A percentile compares a stretch with the other conserved stretches of the same genome.
Evolutionary conservation across 306 rosid species (phyloP).

Genomic region (Ormosia semicastrata): DNA sequence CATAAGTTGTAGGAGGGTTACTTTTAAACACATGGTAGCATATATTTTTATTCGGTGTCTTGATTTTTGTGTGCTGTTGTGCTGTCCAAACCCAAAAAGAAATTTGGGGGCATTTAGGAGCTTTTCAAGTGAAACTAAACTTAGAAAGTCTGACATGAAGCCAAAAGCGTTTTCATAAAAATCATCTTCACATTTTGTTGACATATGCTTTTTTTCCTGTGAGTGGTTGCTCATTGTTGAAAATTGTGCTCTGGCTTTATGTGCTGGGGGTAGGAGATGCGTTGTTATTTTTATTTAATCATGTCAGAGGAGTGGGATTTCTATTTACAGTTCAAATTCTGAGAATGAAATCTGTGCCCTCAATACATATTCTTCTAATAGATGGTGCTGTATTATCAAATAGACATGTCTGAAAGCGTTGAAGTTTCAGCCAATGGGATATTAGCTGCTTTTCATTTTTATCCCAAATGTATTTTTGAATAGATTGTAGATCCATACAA

Average conservation of each 20-base stretch:
- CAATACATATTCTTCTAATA: background rate
- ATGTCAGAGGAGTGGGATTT: background rate
- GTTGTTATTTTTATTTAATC: background rate
- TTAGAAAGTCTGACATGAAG: background rate
- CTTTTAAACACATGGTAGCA: background rate
- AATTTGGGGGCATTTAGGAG: background rate
- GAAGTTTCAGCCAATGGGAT: background rate
- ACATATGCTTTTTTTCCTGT: background rate
- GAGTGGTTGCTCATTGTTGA: background rate
- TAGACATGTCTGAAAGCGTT: background rate
- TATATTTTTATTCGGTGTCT: background rate
- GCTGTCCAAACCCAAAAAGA: background rate
- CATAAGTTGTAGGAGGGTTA: background rate
- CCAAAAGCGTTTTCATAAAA: too few species aligned
- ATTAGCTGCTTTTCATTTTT: background rate
- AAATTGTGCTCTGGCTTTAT: background rate
- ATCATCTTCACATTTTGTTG: background rate
- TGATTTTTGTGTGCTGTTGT: background rate
- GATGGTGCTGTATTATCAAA: conserved; percentile 1
- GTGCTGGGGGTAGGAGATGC: background rate
- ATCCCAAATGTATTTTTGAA: background rate
- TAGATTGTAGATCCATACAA: background rate
- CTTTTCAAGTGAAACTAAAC: background rate
- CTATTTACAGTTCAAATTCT: background rate
- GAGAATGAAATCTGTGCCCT: background rate